These are phyloP conservation scores for Annona cherimola DNA, from an alignment of 164 flowering plant species.

Conservation along the genomic window DNA sequence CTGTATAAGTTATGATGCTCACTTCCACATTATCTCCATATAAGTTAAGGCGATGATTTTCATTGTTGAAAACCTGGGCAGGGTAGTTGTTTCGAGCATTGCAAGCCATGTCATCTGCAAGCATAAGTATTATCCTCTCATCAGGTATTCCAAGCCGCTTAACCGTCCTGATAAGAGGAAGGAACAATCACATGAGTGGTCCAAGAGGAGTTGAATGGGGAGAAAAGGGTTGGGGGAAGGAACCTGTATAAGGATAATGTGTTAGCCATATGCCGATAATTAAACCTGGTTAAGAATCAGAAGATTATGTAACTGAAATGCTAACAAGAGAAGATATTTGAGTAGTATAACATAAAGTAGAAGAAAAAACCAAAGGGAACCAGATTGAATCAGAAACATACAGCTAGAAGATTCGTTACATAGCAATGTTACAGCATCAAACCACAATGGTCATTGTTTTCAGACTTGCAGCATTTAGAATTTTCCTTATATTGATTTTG, in stretches of 20 bases:
- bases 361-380: no score
- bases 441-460: no score
- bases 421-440: no score
- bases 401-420: no score
- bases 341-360: no score
- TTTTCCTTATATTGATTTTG: no score
- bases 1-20: constrained; percentile 2
- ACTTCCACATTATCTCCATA: constrained; percentile 99
- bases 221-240: no score
- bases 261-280: constrained; percentile 99
- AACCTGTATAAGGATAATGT: constrained; percentile 95
- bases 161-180: constrained; percentile 59
- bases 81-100: constrained; percentile 93
- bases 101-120: constrained; percentile 99
- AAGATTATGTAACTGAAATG: not conserved
- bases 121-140: constrained; percentile 96
- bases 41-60: constrained; percentile 87
- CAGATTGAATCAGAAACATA: no score
- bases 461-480: no score
- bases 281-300: constrained; percentile 63
- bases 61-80: constrained; percentile 98
- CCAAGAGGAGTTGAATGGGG: no score
- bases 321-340: no score
- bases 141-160: constrained; percentile 97
- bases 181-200: not conserved